Evolutionary conservation across 257 asterid species (phyloP).

Genomic region (Rauvolfia tetraphylla): DNA sequence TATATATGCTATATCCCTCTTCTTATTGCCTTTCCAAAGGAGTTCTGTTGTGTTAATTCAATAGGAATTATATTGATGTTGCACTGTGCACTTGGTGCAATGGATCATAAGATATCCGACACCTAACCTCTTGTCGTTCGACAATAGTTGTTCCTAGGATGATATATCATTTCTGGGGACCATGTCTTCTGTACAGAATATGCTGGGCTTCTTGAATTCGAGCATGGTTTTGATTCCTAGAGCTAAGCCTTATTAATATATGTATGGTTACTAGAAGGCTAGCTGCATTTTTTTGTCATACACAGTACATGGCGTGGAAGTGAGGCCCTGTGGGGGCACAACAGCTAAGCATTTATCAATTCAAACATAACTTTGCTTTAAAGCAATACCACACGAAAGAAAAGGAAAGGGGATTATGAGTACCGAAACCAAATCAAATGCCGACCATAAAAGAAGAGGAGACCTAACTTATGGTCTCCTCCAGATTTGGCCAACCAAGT

Average conservation of each 20-base stretch:
- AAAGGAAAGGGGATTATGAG: slow-evolving; percentile 13
- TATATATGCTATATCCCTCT: no score
- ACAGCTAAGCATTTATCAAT: slow-evolving; percentile 33
- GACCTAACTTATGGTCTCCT: slow-evolving; percentile 13
- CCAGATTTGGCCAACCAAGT: slow-evolving; percentile 13
- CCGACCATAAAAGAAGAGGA: slow-evolving; percentile 23
- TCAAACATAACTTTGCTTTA: slow-evolving; percentile 36
- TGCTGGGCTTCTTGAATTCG: neutral
- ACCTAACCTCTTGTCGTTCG: no score
- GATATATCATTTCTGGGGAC: no score
- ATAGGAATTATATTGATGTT: no score
- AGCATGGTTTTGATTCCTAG: neutral
- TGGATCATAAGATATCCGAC: no score
- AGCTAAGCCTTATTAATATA: neutral
- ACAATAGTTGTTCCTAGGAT: no score
- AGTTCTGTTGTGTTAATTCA: no score
- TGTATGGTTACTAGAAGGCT: slow-evolving; percentile 2
- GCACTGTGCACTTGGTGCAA: no score
- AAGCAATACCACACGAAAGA: slow-evolving; percentile 35
- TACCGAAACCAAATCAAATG: slow-evolving; percentile 26
- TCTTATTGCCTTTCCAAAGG: no score
- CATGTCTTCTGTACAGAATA: no score
- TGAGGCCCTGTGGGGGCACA: slow-evolving; percentile 28
- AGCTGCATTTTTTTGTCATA: neutral
- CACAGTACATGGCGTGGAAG: neutral